Percentiles rank a stretch among this genome's conserved stretches.
These are phyloP conservation scores for Ceratocystiopsis brevicomis DNA, from an alignment of 2,329 filamentous ascomycete species.

Conservation along the genomic window DNA sequence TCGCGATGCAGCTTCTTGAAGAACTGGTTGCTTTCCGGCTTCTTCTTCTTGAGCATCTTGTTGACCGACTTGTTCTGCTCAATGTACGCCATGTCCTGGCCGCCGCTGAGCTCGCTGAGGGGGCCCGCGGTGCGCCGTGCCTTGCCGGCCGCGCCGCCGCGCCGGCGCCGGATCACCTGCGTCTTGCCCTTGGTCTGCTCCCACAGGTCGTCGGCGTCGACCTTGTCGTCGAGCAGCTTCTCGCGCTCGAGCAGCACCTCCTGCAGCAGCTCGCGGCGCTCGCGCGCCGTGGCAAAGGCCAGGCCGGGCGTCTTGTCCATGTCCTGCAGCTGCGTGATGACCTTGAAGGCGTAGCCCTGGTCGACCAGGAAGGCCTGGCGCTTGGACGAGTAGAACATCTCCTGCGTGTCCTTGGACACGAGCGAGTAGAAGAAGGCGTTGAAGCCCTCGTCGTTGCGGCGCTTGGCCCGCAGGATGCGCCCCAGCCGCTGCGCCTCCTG, in stretches of 20 bases:
- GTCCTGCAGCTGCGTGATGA: constrained; percentile 86
- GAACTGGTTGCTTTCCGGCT: constrained; percentile 34
- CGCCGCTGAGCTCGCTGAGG: constrained; percentile 70
- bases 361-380: constrained; percentile 93
- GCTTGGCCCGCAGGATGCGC: constrained; percentile 83
- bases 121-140: constrained; percentile 68
- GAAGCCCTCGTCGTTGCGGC: constrained; percentile 92
- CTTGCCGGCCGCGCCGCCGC: constrained; percentile 9
- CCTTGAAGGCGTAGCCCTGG: constrained; percentile 96
- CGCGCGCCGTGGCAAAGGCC: constrained; percentile 58
- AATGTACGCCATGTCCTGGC: constrained; percentile 92
- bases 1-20: constrained; percentile 49
- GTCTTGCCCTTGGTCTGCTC: constrained; percentile 7
- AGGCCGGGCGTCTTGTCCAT: constrained; percentile 70
- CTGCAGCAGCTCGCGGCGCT: constrained; percentile 70
- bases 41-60: constrained; percentile 38
- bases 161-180: constrained; percentile 6
- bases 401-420: constrained; percentile 89
- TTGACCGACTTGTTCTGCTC: constrained; percentile 62
- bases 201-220: constrained; percentile 21
- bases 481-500: constrained; percentile 91
- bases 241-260: constrained; percentile 71
- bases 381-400: constrained; percentile 96
- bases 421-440: constrained; percentile 98
- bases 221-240: constrained; percentile 13